Evolutionary conservation across 2,329 filamentous ascomycete species (phyloP).

Genomic region (Arachnopeziza araneosa): DNA sequence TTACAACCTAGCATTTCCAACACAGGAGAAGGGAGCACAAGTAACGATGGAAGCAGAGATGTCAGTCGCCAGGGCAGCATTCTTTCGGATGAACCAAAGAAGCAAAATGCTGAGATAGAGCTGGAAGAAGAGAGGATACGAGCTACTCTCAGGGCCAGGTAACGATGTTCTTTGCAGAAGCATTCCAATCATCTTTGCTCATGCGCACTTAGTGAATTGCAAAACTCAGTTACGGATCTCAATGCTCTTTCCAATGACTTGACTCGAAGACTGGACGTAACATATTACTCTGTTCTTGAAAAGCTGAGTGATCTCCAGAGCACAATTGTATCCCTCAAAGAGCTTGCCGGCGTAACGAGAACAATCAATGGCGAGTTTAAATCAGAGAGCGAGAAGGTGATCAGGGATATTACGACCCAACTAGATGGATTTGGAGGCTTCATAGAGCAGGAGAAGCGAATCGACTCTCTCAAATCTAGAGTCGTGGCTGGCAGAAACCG

Average conservation of each 20-base stretch:
- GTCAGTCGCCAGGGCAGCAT: conserved; percentile 41
- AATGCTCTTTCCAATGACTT: conserved; percentile 55
- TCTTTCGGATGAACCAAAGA: conserved; percentile 21
- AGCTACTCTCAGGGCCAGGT: conserved; percentile 38
- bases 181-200: conserved; percentile 1
- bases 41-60: conserved; percentile 39
- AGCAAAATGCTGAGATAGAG: conserved; percentile 34
- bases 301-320: conserved; percentile 59
- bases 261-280: conserved; percentile 63
- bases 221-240: conserved; percentile 48
- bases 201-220: conserved; percentile 40
- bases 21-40: conserved; percentile 17
- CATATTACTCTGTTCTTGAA: conserved; percentile 68
- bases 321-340: conserved; percentile 59
- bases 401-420: conserved; percentile 47
- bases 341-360: conserved; percentile 57
- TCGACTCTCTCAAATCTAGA: conserved; percentile 55
- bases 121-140: conserved; percentile 38
- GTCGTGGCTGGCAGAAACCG: conserved; percentile 55
- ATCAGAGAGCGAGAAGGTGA: conserved; percentile 52
- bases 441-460: conserved; percentile 56
- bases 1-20: conserved; percentile 8
- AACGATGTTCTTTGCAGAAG: conserved; percentile 19
- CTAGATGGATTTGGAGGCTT: conserved; percentile 58
- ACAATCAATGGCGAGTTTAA: conserved; percentile 55